Evolutionary conservation across 495 filamentous ascomycete genomes (phyloP), one percentile per base, ranked within the genome.

Genomic region (Xylaria sp.): DNA sequence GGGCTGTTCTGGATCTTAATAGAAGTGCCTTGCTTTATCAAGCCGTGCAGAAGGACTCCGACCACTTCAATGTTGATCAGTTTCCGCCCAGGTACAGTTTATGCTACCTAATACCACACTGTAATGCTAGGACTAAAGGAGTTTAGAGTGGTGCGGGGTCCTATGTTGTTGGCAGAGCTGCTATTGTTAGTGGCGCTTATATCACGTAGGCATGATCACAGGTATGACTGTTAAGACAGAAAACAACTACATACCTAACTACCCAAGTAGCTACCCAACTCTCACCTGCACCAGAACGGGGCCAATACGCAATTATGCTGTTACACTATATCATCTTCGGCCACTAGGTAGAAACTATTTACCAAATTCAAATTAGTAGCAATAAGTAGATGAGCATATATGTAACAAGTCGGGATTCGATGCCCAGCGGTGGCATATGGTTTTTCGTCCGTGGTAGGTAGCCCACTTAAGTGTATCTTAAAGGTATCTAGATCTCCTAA

Each of bases 1-100:
- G 35, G 61, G 35, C 41, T 41, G 40, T 63, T 63, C 61, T 63
- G 29, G 44, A 65, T 35, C 31, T 52, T 31, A 37, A 52, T 40
- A 44, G 8, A 52, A 40, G 44, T 29, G 21, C 43, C 40, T 35
- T 65, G 43, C 61, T 46, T 21, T 63, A 63, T 63, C 40, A 7
- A 48, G 61, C 41, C 61, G 26, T 48, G 61, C 17, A 40, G 5
- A 44, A 63, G 58, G 35, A 29, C 12, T 41, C 59, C 57, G 31
- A 3, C 35, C 19, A 33, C 33, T 11, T 59, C 2, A 7, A 37
- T 33, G 17, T 26, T 19, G 4, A 31, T 33, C 12, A 15, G 24
- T 17, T 55, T 31, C 31, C 24, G 50, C 50, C 4, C 37, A 58
- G 15, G 15, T n/a, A 35, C 55, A 58, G 31, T 37, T 37, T 35